These are phyloP conservation scores for Mycena capillaripes DNA, from an alignment of 768 basidiomycete species.

Conservation along the genomic window DNA sequence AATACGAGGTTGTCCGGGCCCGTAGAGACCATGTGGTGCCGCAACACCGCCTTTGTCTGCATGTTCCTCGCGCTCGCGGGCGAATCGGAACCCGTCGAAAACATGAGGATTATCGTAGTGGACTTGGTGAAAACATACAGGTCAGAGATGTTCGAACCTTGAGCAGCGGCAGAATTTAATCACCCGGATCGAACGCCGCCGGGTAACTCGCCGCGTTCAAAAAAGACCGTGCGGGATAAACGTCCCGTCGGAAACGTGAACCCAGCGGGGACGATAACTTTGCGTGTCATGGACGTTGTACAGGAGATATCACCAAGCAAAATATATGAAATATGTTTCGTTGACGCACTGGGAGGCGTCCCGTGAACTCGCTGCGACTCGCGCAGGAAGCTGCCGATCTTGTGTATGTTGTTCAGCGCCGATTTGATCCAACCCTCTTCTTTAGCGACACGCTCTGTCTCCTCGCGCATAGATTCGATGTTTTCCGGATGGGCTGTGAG, in stretches of 20 bases:
- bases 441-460: not conserved
- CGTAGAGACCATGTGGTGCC: conserved; percentile 43
- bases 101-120: conserved; percentile 7
- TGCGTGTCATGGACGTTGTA: not conserved
- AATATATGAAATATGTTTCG: not conserved
- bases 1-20: conserved; percentile 22
- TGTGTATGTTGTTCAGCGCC: not conserved
- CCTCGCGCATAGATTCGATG: conserved; percentile 8
- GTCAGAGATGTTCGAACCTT: not conserved
- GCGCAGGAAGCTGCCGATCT: conserved; percentile 15
- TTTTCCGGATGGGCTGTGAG: conserved; percentile 3
- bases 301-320: not conserved
- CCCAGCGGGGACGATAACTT: conserved; percentile 32
- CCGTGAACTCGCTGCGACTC: conserved; percentile 19
- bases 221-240: conserved; percentile 46
- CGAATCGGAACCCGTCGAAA: conserved; percentile 40
- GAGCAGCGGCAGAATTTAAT: not conserved
- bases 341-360: not conserved
- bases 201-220: conserved; percentile 33
- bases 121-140: not conserved
- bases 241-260: conserved; percentile 52
- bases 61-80: conserved; percentile 41
- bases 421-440: conserved; percentile 11
- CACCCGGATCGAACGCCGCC: not conserved
- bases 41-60: conserved; percentile 8